phyloP scores from a whole-genome alignment of 2,329 filamentous ascomycete genomes.

The Penicillium sp. region DNA sequence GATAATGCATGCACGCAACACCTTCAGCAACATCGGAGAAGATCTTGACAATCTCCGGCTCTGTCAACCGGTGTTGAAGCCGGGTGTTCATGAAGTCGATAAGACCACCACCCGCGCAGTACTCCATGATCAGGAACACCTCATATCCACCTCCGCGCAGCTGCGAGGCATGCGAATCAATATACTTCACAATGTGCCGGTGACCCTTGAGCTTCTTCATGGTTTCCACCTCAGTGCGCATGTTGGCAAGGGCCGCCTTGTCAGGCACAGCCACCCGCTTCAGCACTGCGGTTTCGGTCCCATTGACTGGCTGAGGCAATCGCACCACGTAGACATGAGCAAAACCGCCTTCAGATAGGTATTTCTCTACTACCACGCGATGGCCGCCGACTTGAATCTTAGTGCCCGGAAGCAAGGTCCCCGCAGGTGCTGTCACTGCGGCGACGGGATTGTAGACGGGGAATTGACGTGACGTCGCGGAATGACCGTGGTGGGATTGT shows the following conservation, averaged over 20 bases:
- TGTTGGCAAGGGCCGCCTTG: slow-evolving; percentile 88
- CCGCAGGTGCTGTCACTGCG: slow-evolving; percentile 55
- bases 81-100: slow-evolving; percentile 99
- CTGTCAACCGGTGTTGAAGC: slow-evolving; percentile 90
- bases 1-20: slow-evolving; percentile 98
- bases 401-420: slow-evolving; percentile 88
- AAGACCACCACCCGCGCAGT: slow-evolving; percentile 87
- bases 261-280: slow-evolving; percentile 96
- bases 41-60: slow-evolving; percentile 96
- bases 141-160: slow-evolving; percentile 91
- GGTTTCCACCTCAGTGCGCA: slow-evolving; percentile 98
- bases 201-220: slow-evolving; percentile 99
- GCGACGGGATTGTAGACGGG: slow-evolving; percentile 39
- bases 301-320: slow-evolving; percentile 72
- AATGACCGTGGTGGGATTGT: slow-evolving; percentile 32
- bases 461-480: slow-evolving; percentile 31
- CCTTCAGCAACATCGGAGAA: slow-evolving; percentile 95
- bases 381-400: slow-evolving; percentile 96
- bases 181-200: slow-evolving; percentile 93
- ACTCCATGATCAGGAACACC: slow-evolving; percentile 98
- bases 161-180: slow-evolving; percentile 96
- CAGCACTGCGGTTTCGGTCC: slow-evolving; percentile 78
- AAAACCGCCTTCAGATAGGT: slow-evolving; percentile 96
- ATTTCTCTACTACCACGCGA: slow-evolving; percentile 91
- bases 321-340: slow-evolving; percentile 97